Base-by-base conservation (phyloP, 2,329 filamentous ascomycete genomes). In the Alternaria alternata region DNA sequence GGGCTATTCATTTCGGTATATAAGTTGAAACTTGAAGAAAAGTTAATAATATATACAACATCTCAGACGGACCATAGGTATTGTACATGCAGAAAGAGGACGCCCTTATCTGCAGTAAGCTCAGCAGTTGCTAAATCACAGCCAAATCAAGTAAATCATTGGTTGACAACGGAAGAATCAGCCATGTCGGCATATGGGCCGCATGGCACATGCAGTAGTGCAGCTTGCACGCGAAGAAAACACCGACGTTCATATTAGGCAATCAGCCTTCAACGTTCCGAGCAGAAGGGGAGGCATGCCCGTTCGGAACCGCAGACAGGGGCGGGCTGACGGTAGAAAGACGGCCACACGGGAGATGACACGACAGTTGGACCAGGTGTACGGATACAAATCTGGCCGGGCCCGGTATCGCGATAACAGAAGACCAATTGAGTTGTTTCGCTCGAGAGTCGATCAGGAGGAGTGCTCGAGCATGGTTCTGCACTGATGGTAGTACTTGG, bases 311-410 rank as follows among this genome's bases (percentile, higher is more conserved):
- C 34, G 28, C 32, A 39, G 44, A 32, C 46, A 51, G 61, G 54
- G 46, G 47, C 51, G 38, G 52, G 39, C 52, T 34, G 56, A 28
- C 24, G 56, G 54, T 48, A 43, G 61, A 57, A 46, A 53, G 46
- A 51, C n/a, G 46, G 51, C 51, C 54, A 57, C 52, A 54, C 64
- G 64, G 58, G 53, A 60, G 39, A 63, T 59, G 42, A 62, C 44
- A 54, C 51, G 54, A 52, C 38, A 52, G 57, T 47, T 49, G 51
- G 57, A 58, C 59, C 36, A 54, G 55, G 63, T 47, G 20, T 51
- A 49, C 63, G 63, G 63, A 61, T 48, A 58, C 51, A 53, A 57
- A 30, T 38, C 39, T 39, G 48, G 44, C 48, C 52, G 24, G 38
- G 16, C 22, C 6, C 14, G 24, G 20, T 38, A 42, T 51, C 24